Conservation (phyloP, 176 grass and related monocot species). For the Raddia guianensis region DNA sequence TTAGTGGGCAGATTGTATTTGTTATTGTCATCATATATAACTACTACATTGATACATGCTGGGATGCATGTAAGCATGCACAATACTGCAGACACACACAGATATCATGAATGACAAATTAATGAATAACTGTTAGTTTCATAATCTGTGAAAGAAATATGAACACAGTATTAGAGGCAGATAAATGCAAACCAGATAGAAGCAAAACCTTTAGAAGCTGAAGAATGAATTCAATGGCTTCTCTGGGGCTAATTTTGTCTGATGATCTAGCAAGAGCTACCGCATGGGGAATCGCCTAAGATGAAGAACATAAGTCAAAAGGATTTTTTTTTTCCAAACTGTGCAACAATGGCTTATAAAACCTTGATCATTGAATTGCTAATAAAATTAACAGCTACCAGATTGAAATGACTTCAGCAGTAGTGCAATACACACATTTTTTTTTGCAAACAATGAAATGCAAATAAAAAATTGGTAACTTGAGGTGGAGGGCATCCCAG, state of each 20-base stretch:
- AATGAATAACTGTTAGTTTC: constrained; percentile 4
- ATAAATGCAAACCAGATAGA: constrained; percentile 30
- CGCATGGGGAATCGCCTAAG: constrained; percentile 90
- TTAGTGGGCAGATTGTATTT: neutral
- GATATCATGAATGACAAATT: neutral
- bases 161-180: neutral
- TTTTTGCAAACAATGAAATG: constrained; percentile 14
- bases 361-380: constrained; percentile 10
- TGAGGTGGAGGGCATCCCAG: neutral
- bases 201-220: constrained; percentile 87
- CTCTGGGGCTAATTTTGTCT: constrained; percentile 85
- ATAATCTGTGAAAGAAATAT: constrained; percentile 8
- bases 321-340: neutral
- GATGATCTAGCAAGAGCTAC: constrained; percentile 85
- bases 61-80: neutral
- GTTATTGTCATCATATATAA: constrained; percentile 13
- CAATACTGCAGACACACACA: neutral
- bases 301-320: constrained; percentile 29
- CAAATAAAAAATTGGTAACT: constrained; percentile 5
- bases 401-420: neutral
- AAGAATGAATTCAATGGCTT: constrained; percentile 96
- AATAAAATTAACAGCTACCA: neutral
- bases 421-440: neutral
- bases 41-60: neutral
- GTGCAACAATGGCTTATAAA: constrained; percentile 25